These are phyloP conservation scores for Pichia phayaonensis DNA, from an alignment of 805 yeast species.

Conservation along the genomic window DNA sequence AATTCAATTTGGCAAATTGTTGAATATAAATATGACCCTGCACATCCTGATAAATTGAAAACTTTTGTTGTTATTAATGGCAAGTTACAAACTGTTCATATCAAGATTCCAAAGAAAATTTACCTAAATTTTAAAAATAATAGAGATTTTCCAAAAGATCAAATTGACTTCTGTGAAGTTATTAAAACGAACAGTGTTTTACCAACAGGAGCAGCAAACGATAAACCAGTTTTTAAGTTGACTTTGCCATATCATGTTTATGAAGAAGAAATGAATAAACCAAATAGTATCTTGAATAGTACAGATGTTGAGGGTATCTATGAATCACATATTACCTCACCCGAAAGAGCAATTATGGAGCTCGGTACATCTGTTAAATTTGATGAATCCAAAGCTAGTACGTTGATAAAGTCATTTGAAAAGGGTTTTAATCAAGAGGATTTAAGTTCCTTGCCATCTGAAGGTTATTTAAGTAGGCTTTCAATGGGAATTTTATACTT, in stretches of 20 bases:
- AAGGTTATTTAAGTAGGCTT: conserved; percentile 48
- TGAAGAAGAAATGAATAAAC: conserved; percentile 45
- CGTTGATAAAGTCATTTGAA: conserved; percentile 77
- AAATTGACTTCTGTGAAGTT: conserved; percentile 45
- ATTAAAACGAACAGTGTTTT: conserved; percentile 53
- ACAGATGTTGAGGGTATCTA: conserved; percentile 60
- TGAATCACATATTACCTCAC: conserved; percentile 61
- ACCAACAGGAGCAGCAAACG: conserved; percentile 59
- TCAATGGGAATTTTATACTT: conserved; percentile 54
- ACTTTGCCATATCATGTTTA: conserved; percentile 61
- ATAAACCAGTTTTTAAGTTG: conserved; percentile 46
- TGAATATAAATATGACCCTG: conserved; percentile 51
- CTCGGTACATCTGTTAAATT: conserved; percentile 70
- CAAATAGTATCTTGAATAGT: conserved; percentile 58
- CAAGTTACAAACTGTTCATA: conserved; percentile 62
- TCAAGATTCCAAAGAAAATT: conserved; percentile 68
- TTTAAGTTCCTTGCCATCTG: conserved; percentile 37
- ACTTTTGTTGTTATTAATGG: conserved; percentile 64
- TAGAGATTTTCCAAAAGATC: conserved; percentile 15
- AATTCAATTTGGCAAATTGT: conserved; percentile 81
- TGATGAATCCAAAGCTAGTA: conserved; percentile 66
- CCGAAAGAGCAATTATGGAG: conserved; percentile 70
- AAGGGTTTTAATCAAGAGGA: conserved; percentile 71
- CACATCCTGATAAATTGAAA: conserved; percentile 65
- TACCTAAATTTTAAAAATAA: conserved; percentile 58